Base-by-base conservation (phyloP, 495 filamentous ascomycete species). In the Penicillium nucicola region DNA sequence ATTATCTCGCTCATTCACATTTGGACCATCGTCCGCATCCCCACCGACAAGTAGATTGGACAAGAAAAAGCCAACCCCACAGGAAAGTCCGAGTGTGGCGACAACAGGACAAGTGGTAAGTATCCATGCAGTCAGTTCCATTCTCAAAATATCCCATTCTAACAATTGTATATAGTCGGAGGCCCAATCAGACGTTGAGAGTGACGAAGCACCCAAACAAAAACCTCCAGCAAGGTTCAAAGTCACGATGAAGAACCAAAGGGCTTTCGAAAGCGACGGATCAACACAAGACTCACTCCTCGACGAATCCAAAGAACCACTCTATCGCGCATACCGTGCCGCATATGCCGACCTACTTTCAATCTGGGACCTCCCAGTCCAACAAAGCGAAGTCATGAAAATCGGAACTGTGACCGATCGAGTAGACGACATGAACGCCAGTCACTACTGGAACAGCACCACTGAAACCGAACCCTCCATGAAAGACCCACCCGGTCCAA, bases 291-390 rank as follows among this genome's bases (percentile, higher is more conserved):
- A 81, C 3, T 79, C 88, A 1, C 75, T 96, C 20, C 76, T 96
- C 6, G 85, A 95, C 47, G 77, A 77, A 5, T 76, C 70, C 28
- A 80, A 82, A 35, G 67, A 77, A 37, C 60, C 71, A 28, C 63
- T 85, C 5, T 92, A 90, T 57, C 71, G 70, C 7, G 78, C 80
- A 36, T 97, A 95, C 66, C 83, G 92, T 14, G 78, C 81, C 44
- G 76, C 83, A 32, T 97, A 97, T 61, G 89, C 92, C 10, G 79
- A 92, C 52, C 77, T 95, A 56, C 76, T 97, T 2, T 84, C 81
- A 37, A 81, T 86, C 48, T 97, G 92, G 92, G 79, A 80, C n/a
- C 74, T 92, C 7, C 85, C 86, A 0, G 74, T 88, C 4, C 78
- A 85, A 25, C 78, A 86, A 14, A 80, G 89, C 6, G 90, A 96